Conservation (phyloP, 176 grass and related monocot species). For the Phoenix dactylifera region DNA sequence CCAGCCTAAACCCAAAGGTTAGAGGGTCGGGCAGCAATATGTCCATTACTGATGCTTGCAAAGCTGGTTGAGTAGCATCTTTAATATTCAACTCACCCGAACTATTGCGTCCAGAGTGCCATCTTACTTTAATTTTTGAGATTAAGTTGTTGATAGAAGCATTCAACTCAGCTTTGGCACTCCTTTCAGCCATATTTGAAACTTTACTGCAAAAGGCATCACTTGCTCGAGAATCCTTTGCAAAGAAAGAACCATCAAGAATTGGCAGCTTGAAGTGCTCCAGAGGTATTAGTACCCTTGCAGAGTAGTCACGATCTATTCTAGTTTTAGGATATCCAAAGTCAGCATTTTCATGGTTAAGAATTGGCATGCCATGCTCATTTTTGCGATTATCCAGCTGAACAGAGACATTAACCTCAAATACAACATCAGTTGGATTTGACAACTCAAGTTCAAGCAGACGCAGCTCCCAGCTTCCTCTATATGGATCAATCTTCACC, state of each 20-base stretch:
- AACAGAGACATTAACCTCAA: conserved; percentile 78
- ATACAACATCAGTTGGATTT: conserved; percentile 94
- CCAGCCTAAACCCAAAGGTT: conserved; percentile 82
- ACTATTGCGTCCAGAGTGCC: conserved; percentile 96
- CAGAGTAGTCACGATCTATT: conserved; percentile 94
- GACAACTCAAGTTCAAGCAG: conserved; percentile 96
- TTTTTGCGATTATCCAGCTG: conserved; percentile 39
- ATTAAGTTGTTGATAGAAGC: conserved; percentile 84
- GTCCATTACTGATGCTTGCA: conserved; percentile 91
- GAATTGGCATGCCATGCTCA: conserved; percentile 20
- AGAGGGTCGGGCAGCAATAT: conserved; percentile 87
- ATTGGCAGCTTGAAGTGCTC: conserved; percentile 97
- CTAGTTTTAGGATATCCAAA: conserved; percentile 64
- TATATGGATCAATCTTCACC: conserved; percentile 85
- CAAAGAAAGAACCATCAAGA: conserved; percentile 74
- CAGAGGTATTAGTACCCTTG: conserved; percentile 87
- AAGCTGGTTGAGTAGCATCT: conserved; percentile 79
- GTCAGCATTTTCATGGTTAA: conserved; percentile 24
- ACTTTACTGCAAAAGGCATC: conserved; percentile 35
- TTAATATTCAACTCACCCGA: conserved; percentile 93
- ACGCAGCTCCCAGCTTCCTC: conserved; percentile 74
- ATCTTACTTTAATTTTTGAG: conserved; percentile 94
- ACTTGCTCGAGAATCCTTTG: conserved; percentile 44
- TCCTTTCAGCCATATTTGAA: conserved; percentile 52
- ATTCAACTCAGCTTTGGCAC: conserved; percentile 86